Conservation (phyloP, 2,329 filamentous ascomycete species). For the Trichoderma semiorbis region DNA sequence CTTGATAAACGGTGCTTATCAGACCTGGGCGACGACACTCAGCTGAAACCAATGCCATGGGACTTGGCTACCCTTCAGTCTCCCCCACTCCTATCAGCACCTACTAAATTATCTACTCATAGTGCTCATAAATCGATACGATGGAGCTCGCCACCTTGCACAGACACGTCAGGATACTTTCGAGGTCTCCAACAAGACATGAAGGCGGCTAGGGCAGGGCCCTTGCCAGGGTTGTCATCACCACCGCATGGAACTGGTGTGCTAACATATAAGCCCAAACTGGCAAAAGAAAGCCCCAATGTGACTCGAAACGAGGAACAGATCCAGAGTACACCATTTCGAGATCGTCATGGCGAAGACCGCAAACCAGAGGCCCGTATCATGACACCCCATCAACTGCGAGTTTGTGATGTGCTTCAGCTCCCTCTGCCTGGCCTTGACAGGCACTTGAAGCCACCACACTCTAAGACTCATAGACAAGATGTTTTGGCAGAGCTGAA, state of each 20-base stretch:
- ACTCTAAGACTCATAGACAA: constrained; percentile 22
- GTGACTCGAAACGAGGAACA: background rate
- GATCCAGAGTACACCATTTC: background rate
- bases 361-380: background rate
- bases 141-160: background rate
- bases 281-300: background rate
- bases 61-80: constrained; percentile 29
- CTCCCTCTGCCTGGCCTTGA: constrained; percentile 27
- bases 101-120: background rate
- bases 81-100: background rate
- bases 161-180: constrained; percentile 4
- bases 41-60: constrained; percentile 35
- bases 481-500: constrained; percentile 30
- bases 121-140: background rate
- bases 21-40: constrained; percentile 26
- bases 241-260: background rate
- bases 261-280: background rate
- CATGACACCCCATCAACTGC: background rate
- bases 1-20: constrained; percentile 31
- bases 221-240: background rate
- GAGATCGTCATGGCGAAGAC: background rate
- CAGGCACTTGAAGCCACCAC: constrained; percentile 22
- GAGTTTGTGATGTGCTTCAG: constrained; percentile 22
- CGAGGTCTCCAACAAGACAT: background rate
- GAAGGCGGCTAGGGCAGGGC: background rate